These are phyloP conservation scores for Parachlorella kessleri DNA, from an alignment of 139 green algal genomes.

Conservation along the genomic window DNA sequence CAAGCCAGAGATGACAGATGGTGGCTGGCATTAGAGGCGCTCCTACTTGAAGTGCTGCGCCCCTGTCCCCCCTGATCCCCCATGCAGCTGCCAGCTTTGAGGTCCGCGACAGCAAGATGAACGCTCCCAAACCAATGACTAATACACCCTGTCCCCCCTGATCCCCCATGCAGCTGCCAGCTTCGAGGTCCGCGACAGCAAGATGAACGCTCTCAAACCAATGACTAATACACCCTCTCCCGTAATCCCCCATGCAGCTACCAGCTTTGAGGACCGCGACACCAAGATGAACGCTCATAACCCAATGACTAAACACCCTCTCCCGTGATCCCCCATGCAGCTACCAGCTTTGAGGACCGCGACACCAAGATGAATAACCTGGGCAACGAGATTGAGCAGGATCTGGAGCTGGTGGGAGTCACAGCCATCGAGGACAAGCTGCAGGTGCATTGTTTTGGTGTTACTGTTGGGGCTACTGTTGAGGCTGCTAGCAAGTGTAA, in stretches of 20 bases:
- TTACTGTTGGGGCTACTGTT: too few relatives aligned
- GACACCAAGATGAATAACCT: conserved; percentile 64
- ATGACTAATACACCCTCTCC: conserved; percentile 77
- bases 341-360: conserved; percentile 50
- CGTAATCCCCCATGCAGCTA: too few relatives aligned
- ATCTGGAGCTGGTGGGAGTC: conserved; percentile 89
- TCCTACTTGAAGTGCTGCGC: too few relatives aligned
- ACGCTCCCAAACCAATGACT: conserved; percentile 55
- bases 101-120: conserved; percentile 66
- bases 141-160: conserved; percentile 79
- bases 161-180: too few relatives aligned
- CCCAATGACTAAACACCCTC: conserved; percentile 68
- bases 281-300: conserved; percentile 53
- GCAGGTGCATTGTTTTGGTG: conserved; percentile 32
- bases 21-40: too few relatives aligned
- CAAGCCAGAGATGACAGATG: too few relatives aligned
- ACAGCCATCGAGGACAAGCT: conserved; percentile 99
- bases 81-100: conserved; percentile 34
- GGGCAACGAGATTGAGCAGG: conserved; percentile 66
- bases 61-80: too few relatives aligned
- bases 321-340: conserved; percentile 37
- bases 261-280: conserved; percentile 63
- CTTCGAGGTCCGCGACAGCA: conserved; percentile 64
- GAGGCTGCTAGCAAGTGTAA: too few relatives aligned
- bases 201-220: conserved; percentile 51